Conservation (phyloP, 257 asterid genomes). For the Nicotiana paniculata region DNA sequence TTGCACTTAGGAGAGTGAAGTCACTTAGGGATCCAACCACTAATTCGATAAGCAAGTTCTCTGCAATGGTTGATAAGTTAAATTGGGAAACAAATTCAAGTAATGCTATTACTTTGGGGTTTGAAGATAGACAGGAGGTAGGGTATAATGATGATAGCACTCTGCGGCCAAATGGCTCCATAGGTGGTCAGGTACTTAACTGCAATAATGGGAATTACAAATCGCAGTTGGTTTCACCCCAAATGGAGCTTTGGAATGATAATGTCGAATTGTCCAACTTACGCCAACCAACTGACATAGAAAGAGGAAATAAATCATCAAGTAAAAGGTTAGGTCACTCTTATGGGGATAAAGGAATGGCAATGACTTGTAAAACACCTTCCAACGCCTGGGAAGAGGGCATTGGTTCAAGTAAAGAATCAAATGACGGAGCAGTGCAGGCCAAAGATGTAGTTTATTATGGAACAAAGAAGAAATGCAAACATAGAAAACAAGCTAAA, state of each 20-base stretch:
- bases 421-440: conserved; percentile 30
- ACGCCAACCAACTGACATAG: conserved; percentile 14
- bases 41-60: conserved; percentile 55
- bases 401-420: conserved; percentile 45
- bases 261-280: conserved; percentile 14
- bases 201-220: conserved; percentile 18
- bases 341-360: conserved; percentile 30
- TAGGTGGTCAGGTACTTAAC: conserved; percentile 27
- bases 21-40: conserved; percentile 92
- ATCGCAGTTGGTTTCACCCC: conserved; percentile 16
- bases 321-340: conserved; percentile 29
- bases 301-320: conserved; percentile 18
- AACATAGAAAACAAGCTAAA: conserved; percentile 21
- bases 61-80: conserved; percentile 43
- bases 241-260: conserved; percentile 6
- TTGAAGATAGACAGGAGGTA: conserved; percentile 24
- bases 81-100: conserved; percentile 67
- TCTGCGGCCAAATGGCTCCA: conserved; percentile 9
- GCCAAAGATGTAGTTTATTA: conserved; percentile 18
- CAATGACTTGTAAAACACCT: conserved; percentile 18
- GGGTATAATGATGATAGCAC: conserved; percentile 3
- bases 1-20: conserved; percentile 82
- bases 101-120: conserved; percentile 43
- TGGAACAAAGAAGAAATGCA: conserved; percentile 16
- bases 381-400: conserved; percentile 32